Evolutionary conservation across 345 rosid species (phyloP), one percentile per base, ranked within the genome.

Genomic region (Syzygium oleosum): DNA sequence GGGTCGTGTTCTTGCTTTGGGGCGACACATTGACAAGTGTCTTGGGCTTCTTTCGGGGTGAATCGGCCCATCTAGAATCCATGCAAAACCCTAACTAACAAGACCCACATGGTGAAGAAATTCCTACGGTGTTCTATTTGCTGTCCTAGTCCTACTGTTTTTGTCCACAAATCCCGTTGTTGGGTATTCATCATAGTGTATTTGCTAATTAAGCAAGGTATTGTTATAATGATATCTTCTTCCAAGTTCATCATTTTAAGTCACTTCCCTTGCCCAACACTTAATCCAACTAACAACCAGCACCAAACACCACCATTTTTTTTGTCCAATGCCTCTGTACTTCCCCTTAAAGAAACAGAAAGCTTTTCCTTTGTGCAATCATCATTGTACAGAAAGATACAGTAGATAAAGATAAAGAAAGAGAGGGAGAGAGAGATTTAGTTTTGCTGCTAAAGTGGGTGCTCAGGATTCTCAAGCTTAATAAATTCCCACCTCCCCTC

Each of bases 321-420:
- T 23, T 41, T 16, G 88, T 77, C 51, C 87, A 84, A 85, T 38
- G 63, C 46, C 78, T 52, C 46, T 78, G 90, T 86, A 79, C 93
- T 93, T 93, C 92, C 89, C 89, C 93, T 92, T 93, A 43, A 93
- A 92, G 95, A 84, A 93, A 93, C 93, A 92, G 93, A 91, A 85
- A 93, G 88, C 85, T 91, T 84, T 89, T 88, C 79, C 68, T 52
- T 34, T 54, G 11, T 41, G 88, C 92, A 90, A 91, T 88, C 91
- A 93, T 73, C 83, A 73, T 9, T 38, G 27, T 73, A 73, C 8
- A 73, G 41, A 73, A 73, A 73, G 83, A 73, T 38, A 38, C 27
- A 73, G 83, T 38, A 38, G 83, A 38, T 38, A 73, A 73, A 73
- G 49, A 38, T 73, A 73, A 10, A 73, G 83, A n/a, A 6, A 61